Evolutionary conservation across 2,329 filamentous ascomycete species (phyloP).

Genomic region (Venturia oleaginea): DNA sequence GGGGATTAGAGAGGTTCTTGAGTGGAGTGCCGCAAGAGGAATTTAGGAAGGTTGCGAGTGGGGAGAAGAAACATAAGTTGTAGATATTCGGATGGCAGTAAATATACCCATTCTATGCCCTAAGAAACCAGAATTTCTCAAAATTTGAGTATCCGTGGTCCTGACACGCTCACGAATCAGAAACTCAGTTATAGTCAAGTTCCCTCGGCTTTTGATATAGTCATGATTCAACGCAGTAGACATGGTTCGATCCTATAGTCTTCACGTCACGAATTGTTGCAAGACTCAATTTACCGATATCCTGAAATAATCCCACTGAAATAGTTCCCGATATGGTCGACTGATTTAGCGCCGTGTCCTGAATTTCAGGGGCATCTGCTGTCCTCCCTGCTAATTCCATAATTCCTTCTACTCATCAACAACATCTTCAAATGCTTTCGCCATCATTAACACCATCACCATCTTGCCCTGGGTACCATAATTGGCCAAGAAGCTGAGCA

Average conservation of each 20-base stretch:
- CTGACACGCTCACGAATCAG: too few species aligned
- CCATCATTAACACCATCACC: neutral
- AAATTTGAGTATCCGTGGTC: too few species aligned
- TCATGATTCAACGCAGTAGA: too few species aligned
- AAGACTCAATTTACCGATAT: neutral
- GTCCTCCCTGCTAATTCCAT: neutral
- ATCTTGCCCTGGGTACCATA: too few species aligned
- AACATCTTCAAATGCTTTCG: neutral
- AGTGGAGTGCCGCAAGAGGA: slow-evolving; percentile 77
- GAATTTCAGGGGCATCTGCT: neutral
- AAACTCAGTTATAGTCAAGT: too few species aligned
- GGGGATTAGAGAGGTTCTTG: slow-evolving; percentile 71
- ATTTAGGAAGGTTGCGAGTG: slow-evolving; percentile 74
- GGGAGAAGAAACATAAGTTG: slow-evolving; percentile 92
- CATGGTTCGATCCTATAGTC: neutral
- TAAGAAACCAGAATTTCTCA: too few species aligned
- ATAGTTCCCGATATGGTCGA: neutral
- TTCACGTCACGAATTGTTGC: neutral
- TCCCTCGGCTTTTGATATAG: too few species aligned
- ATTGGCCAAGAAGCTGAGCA: neutral
- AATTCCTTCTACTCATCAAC: neutral
- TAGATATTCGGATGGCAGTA: slow-evolving; percentile 31
- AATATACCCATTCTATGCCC: too few species aligned
- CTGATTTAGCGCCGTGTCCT: neutral
- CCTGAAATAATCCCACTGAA: neutral